Evolutionary conservation across 306 rosid species (phyloP).

Genomic region (Carpinus viminea): DNA sequence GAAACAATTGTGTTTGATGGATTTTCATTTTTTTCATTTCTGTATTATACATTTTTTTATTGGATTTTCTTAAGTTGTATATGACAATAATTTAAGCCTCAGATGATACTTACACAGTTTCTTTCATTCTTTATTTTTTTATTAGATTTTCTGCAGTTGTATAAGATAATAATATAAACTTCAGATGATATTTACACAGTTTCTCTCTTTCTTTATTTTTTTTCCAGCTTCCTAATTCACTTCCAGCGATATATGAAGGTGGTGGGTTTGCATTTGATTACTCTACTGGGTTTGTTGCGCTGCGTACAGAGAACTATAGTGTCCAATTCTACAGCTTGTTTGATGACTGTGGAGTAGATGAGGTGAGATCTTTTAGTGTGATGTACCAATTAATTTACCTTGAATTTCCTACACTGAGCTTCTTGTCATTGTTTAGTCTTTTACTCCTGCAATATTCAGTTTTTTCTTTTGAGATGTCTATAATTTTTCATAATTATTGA

Average conservation of each 20-base stretch:
- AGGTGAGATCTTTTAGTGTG: conserved; percentile 52
- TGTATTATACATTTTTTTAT: not conserved
- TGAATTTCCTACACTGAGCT: conserved; percentile 11
- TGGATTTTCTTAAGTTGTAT: too few species aligned
- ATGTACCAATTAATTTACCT: conserved; percentile 4
- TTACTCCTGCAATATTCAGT: not conserved
- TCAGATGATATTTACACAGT: conserved; percentile 16
- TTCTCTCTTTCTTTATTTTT: not conserved
- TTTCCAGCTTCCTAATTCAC: conserved; percentile 65
- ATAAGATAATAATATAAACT: conserved; percentile 13
- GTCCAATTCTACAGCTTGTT: conserved; percentile 83
- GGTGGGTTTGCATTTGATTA: conserved; percentile 68
- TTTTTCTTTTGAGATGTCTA: not conserved
- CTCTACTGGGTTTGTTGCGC: conserved; percentile 73
- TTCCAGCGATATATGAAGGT: conserved; percentile 51
- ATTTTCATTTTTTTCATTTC: not conserved
- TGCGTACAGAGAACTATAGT: conserved; percentile 74
- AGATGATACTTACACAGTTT: too few species aligned
- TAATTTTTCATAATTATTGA: not conserved
- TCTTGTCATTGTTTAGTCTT: not conserved
- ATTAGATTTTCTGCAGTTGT: conserved; percentile 18
- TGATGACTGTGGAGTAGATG: conserved; percentile 77
- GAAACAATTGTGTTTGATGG: not conserved
- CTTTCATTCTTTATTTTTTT: not conserved
- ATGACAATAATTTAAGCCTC: too few species aligned